A percentile compares a stretch with the other conserved stretches of the same genome.
Conservation (phyloP, 805 yeast species). For the Schizosaccharomyces lindneri region DNA sequence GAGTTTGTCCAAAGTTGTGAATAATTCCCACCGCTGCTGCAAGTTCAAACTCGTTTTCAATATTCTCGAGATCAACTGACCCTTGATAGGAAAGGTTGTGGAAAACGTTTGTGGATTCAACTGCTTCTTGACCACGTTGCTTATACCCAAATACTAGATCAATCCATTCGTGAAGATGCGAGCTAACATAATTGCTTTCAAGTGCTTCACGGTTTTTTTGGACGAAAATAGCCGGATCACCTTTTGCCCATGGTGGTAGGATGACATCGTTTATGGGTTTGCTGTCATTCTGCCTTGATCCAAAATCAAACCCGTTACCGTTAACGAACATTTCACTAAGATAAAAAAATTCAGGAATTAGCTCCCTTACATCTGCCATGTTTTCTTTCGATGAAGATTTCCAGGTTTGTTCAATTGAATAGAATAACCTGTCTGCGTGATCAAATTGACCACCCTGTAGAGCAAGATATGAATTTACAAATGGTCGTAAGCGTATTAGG, state of each 20-base stretch:
- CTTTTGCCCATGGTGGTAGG: conserved; percentile 66
- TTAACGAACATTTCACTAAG: conserved; percentile 57
- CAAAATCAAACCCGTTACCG: conserved; percentile 42
- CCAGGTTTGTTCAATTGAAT: conserved; percentile 61
- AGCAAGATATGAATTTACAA: conserved; percentile 49
- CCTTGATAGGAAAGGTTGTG: conserved; percentile 71
- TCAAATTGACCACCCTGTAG: conserved; percentile 77
- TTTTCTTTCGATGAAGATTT: conserved; percentile 50
- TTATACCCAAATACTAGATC: conserved; percentile 63
- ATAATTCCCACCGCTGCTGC: conserved; percentile 61
- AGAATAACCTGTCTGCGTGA: conserved; percentile 62
- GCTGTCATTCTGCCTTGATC: conserved; percentile 34
- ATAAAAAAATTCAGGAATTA: conserved; percentile 66
- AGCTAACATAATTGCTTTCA: conserved; percentile 59
- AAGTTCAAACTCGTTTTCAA: conserved; percentile 48
- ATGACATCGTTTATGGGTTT: conserved; percentile 31
- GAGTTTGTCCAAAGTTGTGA: conserved; percentile 83
- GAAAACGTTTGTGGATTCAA: conserved; percentile 46
- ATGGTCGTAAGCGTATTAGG: conserved; percentile 53
- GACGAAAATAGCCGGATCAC: conserved; percentile 50
- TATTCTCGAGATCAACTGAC: conserved; percentile 48
- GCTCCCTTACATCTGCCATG: conserved; percentile 69
- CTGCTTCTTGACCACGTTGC: conserved; percentile 50
- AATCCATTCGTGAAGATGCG: conserved; percentile 59
- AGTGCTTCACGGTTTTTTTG: conserved; percentile 58